These are phyloP conservation scores for Suillus spraguei DNA, from an alignment of 768 basidiomycete genomes.

Conservation along the genomic window DNA sequence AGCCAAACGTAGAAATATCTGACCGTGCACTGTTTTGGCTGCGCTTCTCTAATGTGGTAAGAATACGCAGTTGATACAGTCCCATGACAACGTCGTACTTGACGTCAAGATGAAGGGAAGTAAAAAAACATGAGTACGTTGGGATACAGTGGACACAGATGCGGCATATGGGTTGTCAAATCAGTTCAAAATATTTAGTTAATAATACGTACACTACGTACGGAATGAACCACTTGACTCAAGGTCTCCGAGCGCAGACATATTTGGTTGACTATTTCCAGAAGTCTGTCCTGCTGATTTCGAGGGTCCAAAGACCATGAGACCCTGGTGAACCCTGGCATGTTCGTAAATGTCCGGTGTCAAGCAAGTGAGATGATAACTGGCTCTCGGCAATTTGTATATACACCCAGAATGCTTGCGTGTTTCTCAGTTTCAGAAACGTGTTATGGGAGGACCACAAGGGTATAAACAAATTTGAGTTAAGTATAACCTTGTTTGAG, in stretches of 20 bases:
- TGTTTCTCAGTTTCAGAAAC: not conserved
- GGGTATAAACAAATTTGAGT: not conserved
- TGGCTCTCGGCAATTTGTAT: not conserved
- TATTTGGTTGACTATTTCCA: not conserved
- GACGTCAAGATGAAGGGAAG: slow-evolving; percentile 15
- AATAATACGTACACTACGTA: not conserved
- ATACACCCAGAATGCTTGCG: slow-evolving; percentile 1
- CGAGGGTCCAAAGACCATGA: not conserved
- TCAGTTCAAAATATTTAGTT: not conserved
- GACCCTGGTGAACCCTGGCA: not conserved
- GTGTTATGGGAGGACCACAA: not conserved
- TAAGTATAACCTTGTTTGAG: slow-evolving; percentile 9
- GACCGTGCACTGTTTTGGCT: not conserved
- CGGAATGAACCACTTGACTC: not conserved
- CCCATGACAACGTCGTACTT: slow-evolving; percentile 20
- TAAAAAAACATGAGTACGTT: not conserved
- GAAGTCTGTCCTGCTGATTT: not conserved
- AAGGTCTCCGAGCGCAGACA: not conserved
- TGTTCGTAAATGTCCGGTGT: slow-evolving; percentile 3
- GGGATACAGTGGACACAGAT: not conserved
- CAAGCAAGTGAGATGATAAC: not conserved
- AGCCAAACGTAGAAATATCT: slow-evolving; percentile 1
- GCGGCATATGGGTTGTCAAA: not conserved
- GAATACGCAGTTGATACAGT: not conserved
- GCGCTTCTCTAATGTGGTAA: slow-evolving; percentile 1